These are phyloP conservation scores for Torrubiella hemipterigena DNA, from an alignment of 2,329 filamentous ascomycete species.

Conservation along the genomic window DNA sequence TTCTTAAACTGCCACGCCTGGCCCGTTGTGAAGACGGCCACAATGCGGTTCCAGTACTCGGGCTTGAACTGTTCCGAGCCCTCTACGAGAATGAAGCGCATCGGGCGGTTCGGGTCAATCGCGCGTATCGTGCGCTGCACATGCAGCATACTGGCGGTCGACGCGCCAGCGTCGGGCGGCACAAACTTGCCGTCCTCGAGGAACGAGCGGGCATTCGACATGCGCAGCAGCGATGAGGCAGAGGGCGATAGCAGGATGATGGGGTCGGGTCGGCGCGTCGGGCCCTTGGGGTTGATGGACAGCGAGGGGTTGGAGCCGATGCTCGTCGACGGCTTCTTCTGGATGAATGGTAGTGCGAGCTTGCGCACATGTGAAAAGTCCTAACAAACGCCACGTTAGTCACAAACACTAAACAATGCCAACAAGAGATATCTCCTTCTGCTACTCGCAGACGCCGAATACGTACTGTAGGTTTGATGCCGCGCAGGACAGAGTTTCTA, in stretches of 20 bases:
- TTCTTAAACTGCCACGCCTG: slow-evolving; percentile 98
- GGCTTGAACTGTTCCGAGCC: slow-evolving; percentile 91
- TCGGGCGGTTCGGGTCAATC: slow-evolving; percentile 57
- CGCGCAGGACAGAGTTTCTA: slow-evolving; percentile 75
- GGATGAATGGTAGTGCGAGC: slow-evolving; percentile 66
- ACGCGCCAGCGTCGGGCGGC: slow-evolving; percentile 58
- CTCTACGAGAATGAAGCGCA: slow-evolving; percentile 93
- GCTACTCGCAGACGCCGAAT: not conserved
- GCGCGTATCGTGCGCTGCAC: slow-evolving; percentile 65
- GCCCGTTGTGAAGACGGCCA: slow-evolving; percentile 93
- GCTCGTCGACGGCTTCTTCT: slow-evolving; percentile 37
- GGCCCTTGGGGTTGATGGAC: slow-evolving; percentile 40
- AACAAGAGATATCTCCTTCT: not conserved
- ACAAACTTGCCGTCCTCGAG: slow-evolving; percentile 74
- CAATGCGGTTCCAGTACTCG: slow-evolving; percentile 92
- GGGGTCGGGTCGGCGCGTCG: slow-evolving; percentile 51
- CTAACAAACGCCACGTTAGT: slow-evolving; percentile 29
- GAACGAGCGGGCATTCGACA: slow-evolving; percentile 93
- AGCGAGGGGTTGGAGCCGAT: slow-evolving; percentile 32
- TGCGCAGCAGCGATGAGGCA: slow-evolving; percentile 83
- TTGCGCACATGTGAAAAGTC: slow-evolving; percentile 94
- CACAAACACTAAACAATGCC: not conserved
- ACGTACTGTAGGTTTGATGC: slow-evolving; percentile 76
- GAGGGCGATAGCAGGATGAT: slow-evolving; percentile 97
- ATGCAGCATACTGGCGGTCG: slow-evolving; percentile 70